Percentiles rank a stretch among this genome's conserved stretches.
Conservation (phyloP, 805 yeast species). For the Wickerhamomyces xylosicus region DNA sequence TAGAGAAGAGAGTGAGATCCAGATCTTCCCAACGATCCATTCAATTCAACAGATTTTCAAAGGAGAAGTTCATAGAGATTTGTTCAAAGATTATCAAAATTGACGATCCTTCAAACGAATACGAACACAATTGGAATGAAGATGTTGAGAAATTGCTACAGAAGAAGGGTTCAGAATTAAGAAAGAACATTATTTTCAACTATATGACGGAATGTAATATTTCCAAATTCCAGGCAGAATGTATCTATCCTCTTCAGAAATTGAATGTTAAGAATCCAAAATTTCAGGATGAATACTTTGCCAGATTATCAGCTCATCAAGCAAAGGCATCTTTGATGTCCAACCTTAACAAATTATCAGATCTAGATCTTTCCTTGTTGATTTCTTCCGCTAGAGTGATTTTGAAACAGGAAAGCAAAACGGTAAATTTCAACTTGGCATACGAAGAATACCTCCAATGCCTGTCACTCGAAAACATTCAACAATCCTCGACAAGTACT, state of each 20-base stretch:
- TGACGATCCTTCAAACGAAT: slow-evolving; percentile 19
- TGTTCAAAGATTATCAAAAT: slow-evolving; percentile 30
- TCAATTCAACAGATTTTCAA: slow-evolving; percentile 37
- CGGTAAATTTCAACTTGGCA: slow-evolving; percentile 67
- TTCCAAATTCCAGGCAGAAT: slow-evolving; percentile 35
- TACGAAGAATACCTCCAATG: slow-evolving; percentile 64
- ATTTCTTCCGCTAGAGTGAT: slow-evolving; percentile 70
- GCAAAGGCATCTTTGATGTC: slow-evolving; percentile 15
- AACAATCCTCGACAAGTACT: slow-evolving; percentile 17
- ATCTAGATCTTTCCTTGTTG: slow-evolving; percentile 59
- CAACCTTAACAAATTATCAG: slow-evolving; percentile 38
- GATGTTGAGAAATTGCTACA: slow-evolving; percentile 21
- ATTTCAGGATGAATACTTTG: slow-evolving; percentile 13
- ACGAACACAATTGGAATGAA: slow-evolving; percentile 33
- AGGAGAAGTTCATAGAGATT: slow-evolving; percentile 38
- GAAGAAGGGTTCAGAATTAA: slow-evolving; percentile 22
- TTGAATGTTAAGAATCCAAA: slow-evolving; percentile 21
- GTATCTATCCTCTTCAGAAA: slow-evolving; percentile 31
- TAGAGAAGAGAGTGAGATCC: slow-evolving; percentile 87
- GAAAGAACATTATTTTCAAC: slow-evolving; percentile 30
- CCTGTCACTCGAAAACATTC: slow-evolving; percentile 34
- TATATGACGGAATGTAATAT: slow-evolving; percentile 52
- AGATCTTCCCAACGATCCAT: slow-evolving; percentile 78
- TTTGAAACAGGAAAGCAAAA: slow-evolving; percentile 42
- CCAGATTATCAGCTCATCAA: slow-evolving; percentile 21